Evolutionary conservation across 1,284 basidiomycete species (phyloP), one percentile per base, ranked within the genome.

Genomic region (Puccinia horiana): DNA sequence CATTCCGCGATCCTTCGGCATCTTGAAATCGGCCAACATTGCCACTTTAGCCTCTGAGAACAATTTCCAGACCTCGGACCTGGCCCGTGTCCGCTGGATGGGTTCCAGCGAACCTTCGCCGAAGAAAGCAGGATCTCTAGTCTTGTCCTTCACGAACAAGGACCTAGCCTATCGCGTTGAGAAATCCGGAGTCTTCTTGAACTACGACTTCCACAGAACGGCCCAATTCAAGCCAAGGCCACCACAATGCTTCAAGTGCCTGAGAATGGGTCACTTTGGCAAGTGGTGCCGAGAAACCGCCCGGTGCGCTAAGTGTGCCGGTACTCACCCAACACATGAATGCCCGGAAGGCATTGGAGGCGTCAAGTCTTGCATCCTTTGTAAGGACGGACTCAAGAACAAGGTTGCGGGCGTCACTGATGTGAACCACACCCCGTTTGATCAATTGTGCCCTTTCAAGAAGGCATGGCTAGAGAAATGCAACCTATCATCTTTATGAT

Each of bases 241-340:
- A 0, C 44, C 42, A 4, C 44, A 49, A 49, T 72, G 69, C 26
- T 72, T 72, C 20, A 72, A 72, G 20, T 72, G 42, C 23, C 32
- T 72, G 6, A n/a, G 29, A 16, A 72, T 72, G 69, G 69, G 69
- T 44, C 69, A 72, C n/a, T 49, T 72, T 49, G 69, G 69, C 1
- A 72, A 72, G 23, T 72, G 69, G 69, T 72, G 69, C 16, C 5
- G 44, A 3, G 9, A 2, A 1, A 26, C 49, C n/a, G n/a, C 69
- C 1, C 49, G 52, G 18, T 72, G 69, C 42, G 69, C 44, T 1
- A 72, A 49, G 20, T 72, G 69, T 35, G 47, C 14, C 1, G 23
- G 52, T 3, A 72, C 49, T 9, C 69, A 72, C 32, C 11, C 49
- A 49, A 72, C 44, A 49, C 42, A n/a, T 5, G 26, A 72, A 2